These are phyloP conservation scores for Beauveria caledonica DNA, from an alignment of 2,329 filamentous ascomycete genomes.

Conservation along the genomic window DNA sequence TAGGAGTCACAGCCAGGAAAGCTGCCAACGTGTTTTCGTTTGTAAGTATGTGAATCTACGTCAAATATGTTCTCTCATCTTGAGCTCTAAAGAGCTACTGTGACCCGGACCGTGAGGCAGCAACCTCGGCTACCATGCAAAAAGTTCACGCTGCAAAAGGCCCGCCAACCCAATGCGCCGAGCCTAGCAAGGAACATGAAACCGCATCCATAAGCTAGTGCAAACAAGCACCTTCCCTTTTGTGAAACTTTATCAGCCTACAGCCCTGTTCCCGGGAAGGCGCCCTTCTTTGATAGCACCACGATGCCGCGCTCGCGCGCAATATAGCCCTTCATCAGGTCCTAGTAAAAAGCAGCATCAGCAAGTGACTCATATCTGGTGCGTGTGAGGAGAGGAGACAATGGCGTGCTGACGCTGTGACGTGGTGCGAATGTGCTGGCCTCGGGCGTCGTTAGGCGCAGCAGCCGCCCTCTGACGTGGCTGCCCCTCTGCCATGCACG, in stretches of 20 bases:
- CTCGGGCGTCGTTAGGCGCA: slow-evolving; percentile 3
- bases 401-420: background rate
- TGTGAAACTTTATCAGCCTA: slow-evolving; percentile 22
- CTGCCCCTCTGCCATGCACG: background rate
- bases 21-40: too few species aligned
- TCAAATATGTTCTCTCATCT: too few species aligned
- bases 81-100: too few species aligned
- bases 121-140: background rate
- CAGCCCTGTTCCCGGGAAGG: slow-evolving; percentile 83
- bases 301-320: slow-evolving; percentile 82
- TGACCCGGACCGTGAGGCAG: background rate
- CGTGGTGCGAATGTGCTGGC: slow-evolving; percentile 15
- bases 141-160: background rate
- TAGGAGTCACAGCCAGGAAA: background rate
- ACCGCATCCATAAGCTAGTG: background rate
- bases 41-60: too few species aligned
- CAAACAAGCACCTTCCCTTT: background rate
- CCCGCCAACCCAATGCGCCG: background rate
- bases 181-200: background rate
- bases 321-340: slow-evolving; percentile 97
- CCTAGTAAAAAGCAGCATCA: slow-evolving; percentile 41
- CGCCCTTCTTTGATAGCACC: slow-evolving; percentile 84
- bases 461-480: slow-evolving; percentile 6
- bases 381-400: slow-evolving; percentile 5
- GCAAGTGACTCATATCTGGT: slow-evolving; percentile 24